Evolutionary conservation across 805 yeast species (phyloP), one percentile per base, ranked within the genome.

Genomic region (Tetrapisispora pingtungensis): DNA sequence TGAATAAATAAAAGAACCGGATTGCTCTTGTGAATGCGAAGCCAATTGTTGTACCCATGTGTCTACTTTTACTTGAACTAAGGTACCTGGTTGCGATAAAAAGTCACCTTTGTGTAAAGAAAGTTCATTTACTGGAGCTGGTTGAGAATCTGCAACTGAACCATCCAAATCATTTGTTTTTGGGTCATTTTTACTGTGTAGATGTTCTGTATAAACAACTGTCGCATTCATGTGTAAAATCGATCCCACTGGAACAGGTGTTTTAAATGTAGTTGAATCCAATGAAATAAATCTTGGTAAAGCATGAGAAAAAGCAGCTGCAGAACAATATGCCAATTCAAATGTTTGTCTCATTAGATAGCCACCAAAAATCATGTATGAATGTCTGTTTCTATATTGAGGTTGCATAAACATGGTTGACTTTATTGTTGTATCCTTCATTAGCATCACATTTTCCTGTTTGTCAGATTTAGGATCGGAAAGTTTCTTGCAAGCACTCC

Each of bases 181-280:
- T 8, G 53, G 43, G 39, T 55, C 56, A 7, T 55, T 37, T 34
- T 67, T 70, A 28, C 40, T 37, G 55, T 78, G 81, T 42, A 85
- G 66, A 53, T 84, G 90, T 59, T 86, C 94, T 3, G 96, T 87
- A 65, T 89, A 87, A 20, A 84, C 86, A 7, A 89, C 85, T 18
- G 81, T 71, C 0, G 97, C 93, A 43, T 78, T 74, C 79, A 87
- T 78, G 50, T 80, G 83, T 47, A 89, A 68, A 8, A 90, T 95
- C 1, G 89, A 80, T 1, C 97, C 97, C 15, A 89, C 96, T 1
- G 97, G 97, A 7, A 89, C 97, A 2, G 97, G 97, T 17, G 89
- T 84, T 57, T 84, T 80, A 72, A 89, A 89, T 20, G 94, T 84
- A 36, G 96, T 87, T 19, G 93, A 82, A 61, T 89, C 97, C 52